Evolutionary conservation across 1,284 basidiomycete species (phyloP).

Genomic region (Phlebopus sp.): DNA sequence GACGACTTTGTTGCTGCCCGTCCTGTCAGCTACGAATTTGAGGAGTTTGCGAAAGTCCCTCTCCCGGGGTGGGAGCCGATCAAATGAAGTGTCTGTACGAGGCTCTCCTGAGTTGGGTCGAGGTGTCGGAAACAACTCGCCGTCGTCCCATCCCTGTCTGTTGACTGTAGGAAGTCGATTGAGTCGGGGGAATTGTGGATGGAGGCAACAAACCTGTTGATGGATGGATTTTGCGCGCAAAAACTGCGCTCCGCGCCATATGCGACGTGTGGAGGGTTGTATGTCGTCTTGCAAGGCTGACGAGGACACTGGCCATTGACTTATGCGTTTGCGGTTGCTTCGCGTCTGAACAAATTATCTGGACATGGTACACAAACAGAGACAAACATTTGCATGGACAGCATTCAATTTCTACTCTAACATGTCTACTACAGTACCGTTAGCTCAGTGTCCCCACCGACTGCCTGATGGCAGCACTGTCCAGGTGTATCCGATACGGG

Average conservation of each 20-base stretch:
- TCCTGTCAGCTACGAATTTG: slow-evolving; percentile 30
- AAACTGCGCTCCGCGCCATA: slow-evolving; percentile 5
- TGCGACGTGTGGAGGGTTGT: slow-evolving; percentile 1
- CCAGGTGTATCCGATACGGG: no score
- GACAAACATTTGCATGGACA: slow-evolving; percentile 17
- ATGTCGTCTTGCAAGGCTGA: slow-evolving; percentile 12
- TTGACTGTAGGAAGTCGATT: background rate
- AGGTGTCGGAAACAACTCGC: slow-evolving; percentile 11
- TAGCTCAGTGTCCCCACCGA: no score
- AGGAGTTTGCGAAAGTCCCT: slow-evolving; percentile 22
- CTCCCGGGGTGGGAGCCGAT: slow-evolving; percentile 15
- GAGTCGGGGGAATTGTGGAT: no score
- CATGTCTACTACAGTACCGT: no score
- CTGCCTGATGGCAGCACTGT: no score
- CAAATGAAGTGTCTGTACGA: background rate
- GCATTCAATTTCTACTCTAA: no score
- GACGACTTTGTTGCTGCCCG: slow-evolving; percentile 25
- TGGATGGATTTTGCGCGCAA: slow-evolving; percentile 19
- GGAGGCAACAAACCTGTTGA: slow-evolving; percentile 16
- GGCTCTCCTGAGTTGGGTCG: background rate
- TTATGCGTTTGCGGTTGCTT: background rate
- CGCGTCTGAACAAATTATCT: background rate
- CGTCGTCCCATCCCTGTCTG: slow-evolving; percentile 15
- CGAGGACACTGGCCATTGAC: slow-evolving; percentile 18
- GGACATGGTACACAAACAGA: slow-evolving; percentile 14